Evolutionary conservation across 2,329 filamentous ascomycete species (phyloP).

Genomic region (Claviceps africana): DNA sequence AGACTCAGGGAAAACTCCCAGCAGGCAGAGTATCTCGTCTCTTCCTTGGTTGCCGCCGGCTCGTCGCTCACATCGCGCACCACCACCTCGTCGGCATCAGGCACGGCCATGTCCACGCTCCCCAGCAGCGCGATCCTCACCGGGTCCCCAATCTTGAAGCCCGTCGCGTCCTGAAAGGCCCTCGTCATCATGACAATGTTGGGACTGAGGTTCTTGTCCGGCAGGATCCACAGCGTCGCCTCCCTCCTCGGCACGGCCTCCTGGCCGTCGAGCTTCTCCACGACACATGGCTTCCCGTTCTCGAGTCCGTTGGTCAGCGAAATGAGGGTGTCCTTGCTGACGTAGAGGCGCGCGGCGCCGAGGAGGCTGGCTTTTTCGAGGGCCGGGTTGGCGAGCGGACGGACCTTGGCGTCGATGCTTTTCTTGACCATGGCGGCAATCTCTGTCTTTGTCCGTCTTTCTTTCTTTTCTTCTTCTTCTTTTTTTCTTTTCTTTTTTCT

Average conservation of each 20-base stretch:
- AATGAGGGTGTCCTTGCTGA: slow-evolving; percentile 32
- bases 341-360: slow-evolving; percentile 32
- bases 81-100: slow-evolving; percentile 42
- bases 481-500: too few relatives aligned
- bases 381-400: slow-evolving; percentile 26
- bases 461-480: too few relatives aligned
- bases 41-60: slow-evolving; percentile 17
- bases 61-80: slow-evolving; percentile 43
- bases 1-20: slow-evolving; percentile 25
- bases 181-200: slow-evolving; percentile 61
- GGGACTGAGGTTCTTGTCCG: slow-evolving; percentile 48
- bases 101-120: slow-evolving; percentile 19
- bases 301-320: slow-evolving; percentile 29
- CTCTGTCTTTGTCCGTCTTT: not conserved
- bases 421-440: slow-evolving; percentile 18
- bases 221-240: slow-evolving; percentile 35
- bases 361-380: slow-evolving; percentile 27
- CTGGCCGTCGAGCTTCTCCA: slow-evolving; percentile 20
- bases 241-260: slow-evolving; percentile 20
- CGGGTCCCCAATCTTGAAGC: slow-evolving; percentile 57
- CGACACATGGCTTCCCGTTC: slow-evolving; percentile 26
- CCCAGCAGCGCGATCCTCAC: slow-evolving; percentile 44
- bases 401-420: slow-evolving; percentile 26
- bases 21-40: slow-evolving; percentile 14
- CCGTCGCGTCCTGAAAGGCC: slow-evolving; percentile 56